phyloP scores from a whole-genome alignment of 257 asterid genomes.

The Oldenlandia corymbosa region DNA sequence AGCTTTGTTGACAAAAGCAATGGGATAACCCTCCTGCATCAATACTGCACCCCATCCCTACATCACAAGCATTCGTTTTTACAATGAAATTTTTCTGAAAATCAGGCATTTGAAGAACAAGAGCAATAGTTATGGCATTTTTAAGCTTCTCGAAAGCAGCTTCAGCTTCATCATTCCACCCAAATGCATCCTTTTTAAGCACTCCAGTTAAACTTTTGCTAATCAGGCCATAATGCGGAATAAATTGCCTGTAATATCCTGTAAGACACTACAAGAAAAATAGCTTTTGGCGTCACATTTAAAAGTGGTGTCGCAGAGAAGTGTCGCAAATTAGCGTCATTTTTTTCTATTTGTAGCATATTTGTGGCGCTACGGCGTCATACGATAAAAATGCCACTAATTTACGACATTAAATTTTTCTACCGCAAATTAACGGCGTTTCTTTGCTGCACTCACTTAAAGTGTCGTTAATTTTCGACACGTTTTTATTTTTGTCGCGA shows the following conservation, averaged over 20 bases:
- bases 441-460: no score
- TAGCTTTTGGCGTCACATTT: no score
- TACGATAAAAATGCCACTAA: no score
- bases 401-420: no score
- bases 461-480: no score
- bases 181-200: background rate
- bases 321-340: no score
- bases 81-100: background rate
- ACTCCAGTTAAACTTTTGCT: background rate
- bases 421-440: no score
- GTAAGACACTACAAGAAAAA: background rate
- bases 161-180: background rate
- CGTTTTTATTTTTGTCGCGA: no score
- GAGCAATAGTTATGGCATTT: background rate
- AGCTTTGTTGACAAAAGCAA: background rate
- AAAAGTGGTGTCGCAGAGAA: no score
- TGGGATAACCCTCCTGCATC: background rate
- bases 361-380: no score
- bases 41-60: background rate
- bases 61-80: background rate
- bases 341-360: no score
- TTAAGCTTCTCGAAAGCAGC: background rate
- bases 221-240: background rate
- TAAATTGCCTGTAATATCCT: background rate
- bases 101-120: background rate